These are phyloP conservation scores for Calvatia gigantea DNA, from an alignment of 768 basidiomycete genomes.

Conservation along the genomic window DNA sequence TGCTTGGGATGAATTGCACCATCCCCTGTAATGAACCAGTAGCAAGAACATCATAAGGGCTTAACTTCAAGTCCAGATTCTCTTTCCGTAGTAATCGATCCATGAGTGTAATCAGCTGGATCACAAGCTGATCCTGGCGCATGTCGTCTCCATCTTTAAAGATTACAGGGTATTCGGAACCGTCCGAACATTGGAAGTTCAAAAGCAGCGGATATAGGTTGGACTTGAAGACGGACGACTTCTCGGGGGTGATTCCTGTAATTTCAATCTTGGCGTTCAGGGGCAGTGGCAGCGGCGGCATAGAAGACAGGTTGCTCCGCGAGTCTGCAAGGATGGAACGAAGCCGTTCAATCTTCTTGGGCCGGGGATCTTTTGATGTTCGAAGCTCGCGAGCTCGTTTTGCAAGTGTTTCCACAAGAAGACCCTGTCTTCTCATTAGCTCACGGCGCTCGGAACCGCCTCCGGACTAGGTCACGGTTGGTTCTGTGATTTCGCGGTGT, in stretches of 20 bases:
- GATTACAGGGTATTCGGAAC: constrained; percentile 88
- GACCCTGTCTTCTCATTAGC: constrained; percentile 86
- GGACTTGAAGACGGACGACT: constrained; percentile 96
- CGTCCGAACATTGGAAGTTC: constrained; percentile 83
- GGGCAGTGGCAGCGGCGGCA: constrained; percentile 83
- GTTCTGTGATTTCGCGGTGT: neutral
- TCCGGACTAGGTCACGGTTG: constrained; percentile 42
- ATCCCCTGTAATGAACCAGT: constrained; percentile 92
- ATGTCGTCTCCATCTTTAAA: constrained; percentile 99
- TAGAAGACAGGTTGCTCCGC: constrained; percentile 77
- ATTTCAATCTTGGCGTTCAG: constrained; percentile 85
- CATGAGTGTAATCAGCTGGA: constrained; percentile 99
- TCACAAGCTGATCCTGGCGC: constrained; percentile 96
- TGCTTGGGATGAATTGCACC: constrained; percentile 94
- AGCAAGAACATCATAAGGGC: constrained; percentile 89
- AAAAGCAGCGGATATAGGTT: constrained; percentile 90
- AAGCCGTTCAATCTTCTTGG: constrained; percentile 97
- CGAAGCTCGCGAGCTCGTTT: constrained; percentile 86
- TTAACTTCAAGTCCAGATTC: constrained; percentile 89
- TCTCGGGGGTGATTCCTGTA: constrained; percentile 85
- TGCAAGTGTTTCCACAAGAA: constrained; percentile 82
- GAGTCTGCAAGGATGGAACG: constrained; percentile 81
- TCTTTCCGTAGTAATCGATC: constrained; percentile 90
- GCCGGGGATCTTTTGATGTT: constrained; percentile 86
- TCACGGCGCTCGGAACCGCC: constrained; percentile 82